Percentiles rank a stretch among this genome's conserved stretches.
Evolutionary conservation across 2,329 filamentous ascomycete genomes (phyloP).

Genomic region (Colletotrichum tamarilloi): DNA sequence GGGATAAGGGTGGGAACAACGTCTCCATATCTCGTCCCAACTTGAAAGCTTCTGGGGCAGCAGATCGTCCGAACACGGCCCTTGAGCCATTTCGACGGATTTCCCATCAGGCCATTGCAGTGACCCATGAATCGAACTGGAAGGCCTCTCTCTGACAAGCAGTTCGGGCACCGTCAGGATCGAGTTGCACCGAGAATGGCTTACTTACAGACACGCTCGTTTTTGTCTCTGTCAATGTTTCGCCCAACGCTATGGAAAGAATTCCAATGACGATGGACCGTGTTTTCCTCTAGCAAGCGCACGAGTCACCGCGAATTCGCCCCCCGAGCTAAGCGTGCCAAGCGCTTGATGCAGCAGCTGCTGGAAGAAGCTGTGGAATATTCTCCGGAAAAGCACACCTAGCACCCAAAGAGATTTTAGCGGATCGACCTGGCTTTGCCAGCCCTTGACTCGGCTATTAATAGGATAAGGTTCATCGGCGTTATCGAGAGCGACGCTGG

Average conservation of each 20-base stretch:
- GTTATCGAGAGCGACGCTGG: not conserved
- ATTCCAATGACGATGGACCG: constrained; percentile 14
- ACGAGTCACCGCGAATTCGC: not conserved
- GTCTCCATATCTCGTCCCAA: constrained; percentile 7
- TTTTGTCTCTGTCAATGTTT: not conserved
- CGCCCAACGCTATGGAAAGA: not conserved
- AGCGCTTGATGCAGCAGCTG: not conserved
- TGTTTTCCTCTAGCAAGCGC: not conserved
- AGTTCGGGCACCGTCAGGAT: not conserved
- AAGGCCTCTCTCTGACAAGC: not conserved
- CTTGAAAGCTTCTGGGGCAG: not conserved
- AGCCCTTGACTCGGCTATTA: constrained; percentile 9
- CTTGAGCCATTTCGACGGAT: not conserved
- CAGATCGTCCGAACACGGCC: constrained; percentile 11
- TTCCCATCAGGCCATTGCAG: not conserved
- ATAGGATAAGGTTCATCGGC: constrained; percentile 20
- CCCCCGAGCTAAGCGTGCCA: constrained; percentile 13
- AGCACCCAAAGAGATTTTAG: not conserved
- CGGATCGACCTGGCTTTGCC: not conserved
- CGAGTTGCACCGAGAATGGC: not conserved
- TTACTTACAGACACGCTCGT: not conserved
- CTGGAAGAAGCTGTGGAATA: not conserved
- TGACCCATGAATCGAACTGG: not conserved
- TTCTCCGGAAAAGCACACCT: not conserved
- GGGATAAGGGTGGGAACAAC: not conserved